These are phyloP conservation scores for Eimeria maxima DNA, from an alignment of 169 alveolate species.

Conservation along the genomic window DNA sequence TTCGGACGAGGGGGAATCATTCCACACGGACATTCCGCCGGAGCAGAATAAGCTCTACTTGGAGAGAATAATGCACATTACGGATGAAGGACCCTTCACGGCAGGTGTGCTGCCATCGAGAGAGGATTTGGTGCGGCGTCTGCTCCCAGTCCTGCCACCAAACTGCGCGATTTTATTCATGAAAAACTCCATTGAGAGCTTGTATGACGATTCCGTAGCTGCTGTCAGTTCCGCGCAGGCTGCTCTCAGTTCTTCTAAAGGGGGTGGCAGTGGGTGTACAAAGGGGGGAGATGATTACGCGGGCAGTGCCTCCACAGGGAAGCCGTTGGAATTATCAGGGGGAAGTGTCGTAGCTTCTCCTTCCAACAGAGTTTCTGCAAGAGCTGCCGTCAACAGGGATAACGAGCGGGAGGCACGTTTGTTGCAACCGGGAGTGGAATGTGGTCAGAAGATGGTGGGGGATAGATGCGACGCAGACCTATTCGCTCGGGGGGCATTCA, in stretches of 20 bases:
- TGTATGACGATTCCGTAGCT: slow-evolving; percentile 52
- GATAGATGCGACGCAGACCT: neutral
- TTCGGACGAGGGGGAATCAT: neutral
- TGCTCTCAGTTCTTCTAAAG: neutral
- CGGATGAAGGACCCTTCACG: neutral
- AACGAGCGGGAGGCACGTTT: neutral
- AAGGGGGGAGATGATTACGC: neutral
- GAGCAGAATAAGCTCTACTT: neutral
- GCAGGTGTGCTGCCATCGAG: slow-evolving; percentile 19
- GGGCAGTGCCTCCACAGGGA: neutral
- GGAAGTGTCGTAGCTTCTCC: neutral
- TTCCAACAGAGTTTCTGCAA: neutral
- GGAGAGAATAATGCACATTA: neutral
- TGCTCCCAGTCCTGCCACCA: slow-evolving; percentile 6
- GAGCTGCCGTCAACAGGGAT: neutral
- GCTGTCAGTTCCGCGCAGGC: slow-evolving; percentile 17
- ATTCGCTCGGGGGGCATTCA: neutral
- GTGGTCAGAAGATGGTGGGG: neutral
- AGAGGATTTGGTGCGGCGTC: slow-evolving; percentile 19
- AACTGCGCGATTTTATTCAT: slow-evolving; percentile 27
- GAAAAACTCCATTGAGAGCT: slow-evolving; percentile 35
- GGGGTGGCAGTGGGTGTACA: neutral
- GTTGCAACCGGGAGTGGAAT: neutral
- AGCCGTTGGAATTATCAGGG: neutral
- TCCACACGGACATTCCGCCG: neutral